Evolutionary conservation across 2,329 filamentous ascomycete genomes (phyloP), one percentile per base, ranked within the genome.

Genomic region (Ciborinia camelliae): DNA sequence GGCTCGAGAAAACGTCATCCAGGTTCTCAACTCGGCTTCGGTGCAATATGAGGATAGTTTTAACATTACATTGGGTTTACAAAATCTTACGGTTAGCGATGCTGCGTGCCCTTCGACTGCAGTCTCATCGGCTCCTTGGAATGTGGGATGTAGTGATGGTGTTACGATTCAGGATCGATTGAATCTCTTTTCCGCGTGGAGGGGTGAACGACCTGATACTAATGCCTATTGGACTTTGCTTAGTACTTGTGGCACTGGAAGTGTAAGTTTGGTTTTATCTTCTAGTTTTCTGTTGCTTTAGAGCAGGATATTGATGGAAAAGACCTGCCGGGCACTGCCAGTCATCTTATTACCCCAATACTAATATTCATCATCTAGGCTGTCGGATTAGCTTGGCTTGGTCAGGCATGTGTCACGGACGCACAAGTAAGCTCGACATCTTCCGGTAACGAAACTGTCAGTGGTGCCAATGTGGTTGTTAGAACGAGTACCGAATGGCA

Each of bases 191-290:
- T 97, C 93, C 1, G 78, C 82, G 55, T 99, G 95, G 95, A 87
- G 95, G 69, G 92, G 93, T 18, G 81, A 86, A 54, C 87, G 87
- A 69, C 77, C 81, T 4, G 95, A 99, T 76, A 82, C 78, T 60
- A 97, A 97, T 76, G 93, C 93, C 20, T 96, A 96, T 78, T 99
- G 94, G 94, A 96, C 87, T 3, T 79, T 90, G n/a, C 80, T 90
- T 69, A 88, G 84, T 45, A 87, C 82, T 39, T 90, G 88, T 75
- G 85, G 87, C 70, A 96, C 92, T 0, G 89, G 87, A 58, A 85
- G 89, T 39, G 62, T 63, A 50, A 59, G 62, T 63, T 39, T 26
- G n/a, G 4, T 18, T 28, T 51, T 2, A 8, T 0, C 20, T 35
- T 43, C 23, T 7, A 3, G 20, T 3, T 7, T 30, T 52, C 28